Conservation (phyloP, 768 basidiomycete genomes). For the Hypholoma fasciculare region DNA sequence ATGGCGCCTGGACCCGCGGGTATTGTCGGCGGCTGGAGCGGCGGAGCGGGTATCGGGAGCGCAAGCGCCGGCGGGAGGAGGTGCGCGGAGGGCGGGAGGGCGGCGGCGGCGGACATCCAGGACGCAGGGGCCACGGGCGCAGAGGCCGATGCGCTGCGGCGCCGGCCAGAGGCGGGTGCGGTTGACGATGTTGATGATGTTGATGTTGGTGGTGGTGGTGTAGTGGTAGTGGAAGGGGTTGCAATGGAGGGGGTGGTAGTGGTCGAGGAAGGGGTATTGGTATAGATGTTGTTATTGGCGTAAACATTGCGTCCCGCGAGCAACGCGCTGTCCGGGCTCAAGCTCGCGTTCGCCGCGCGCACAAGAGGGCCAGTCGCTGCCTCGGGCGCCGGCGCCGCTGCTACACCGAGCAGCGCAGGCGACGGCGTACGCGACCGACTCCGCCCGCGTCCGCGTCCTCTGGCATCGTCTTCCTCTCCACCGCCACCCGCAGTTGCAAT, state of each 20-base stretch:
- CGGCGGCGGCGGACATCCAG: constrained; percentile 17
- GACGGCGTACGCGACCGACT: constrained; percentile 30
- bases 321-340: not conserved
- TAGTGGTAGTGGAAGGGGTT: not conserved
- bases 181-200: not conserved
- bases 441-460: constrained; percentile 21
- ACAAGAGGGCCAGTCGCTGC: not conserved
- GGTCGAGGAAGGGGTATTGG: not conserved
- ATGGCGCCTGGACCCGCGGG: not conserved
- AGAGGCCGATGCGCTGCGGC: constrained; percentile 12
- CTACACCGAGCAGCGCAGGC: constrained; percentile 24
- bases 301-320: not conserved
- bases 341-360: not conserved
- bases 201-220: too few relatives aligned
- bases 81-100: constrained; percentile 16
- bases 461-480: constrained; percentile 16
- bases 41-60: not conserved
- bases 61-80: constrained; percentile 4
- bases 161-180: not conserved
- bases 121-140: constrained; percentile 16
- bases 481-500: not conserved
- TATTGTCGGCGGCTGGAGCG: not conserved
- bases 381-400: not conserved
- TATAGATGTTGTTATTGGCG: not conserved
- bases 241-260: not conserved